Percentiles rank a stretch among this genome's conserved stretches.
phyloP scores from a whole-genome alignment of 257 asterid genomes.

The Leptodermis oblonga region DNA sequence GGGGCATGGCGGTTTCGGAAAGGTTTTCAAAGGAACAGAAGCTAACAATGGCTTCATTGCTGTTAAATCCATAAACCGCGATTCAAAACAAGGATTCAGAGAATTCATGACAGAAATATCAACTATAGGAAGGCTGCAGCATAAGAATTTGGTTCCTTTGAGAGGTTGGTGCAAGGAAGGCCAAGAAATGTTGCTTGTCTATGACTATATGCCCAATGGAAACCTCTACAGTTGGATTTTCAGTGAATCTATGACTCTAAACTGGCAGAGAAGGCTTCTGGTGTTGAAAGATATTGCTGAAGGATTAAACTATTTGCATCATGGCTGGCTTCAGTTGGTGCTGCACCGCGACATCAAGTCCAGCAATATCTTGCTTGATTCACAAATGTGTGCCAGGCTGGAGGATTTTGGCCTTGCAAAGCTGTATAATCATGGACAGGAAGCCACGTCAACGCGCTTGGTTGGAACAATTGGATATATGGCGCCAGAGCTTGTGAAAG shows the following conservation, averaged over 20 bases:
- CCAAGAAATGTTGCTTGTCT: slow-evolving; percentile 15
- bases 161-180: slow-evolving; percentile 26
- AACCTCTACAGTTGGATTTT: slow-evolving; percentile 18
- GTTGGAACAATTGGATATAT: slow-evolving; percentile 24
- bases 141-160: slow-evolving; percentile 19
- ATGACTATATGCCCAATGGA: slow-evolving; percentile 21
- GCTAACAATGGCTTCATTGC: slow-evolving; percentile 11
- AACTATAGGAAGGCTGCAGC: slow-evolving; percentile 21
- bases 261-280: slow-evolving; percentile 16
- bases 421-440: slow-evolving; percentile 15
- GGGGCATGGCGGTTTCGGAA: slow-evolving; percentile 23
- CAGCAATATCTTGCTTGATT: slow-evolving; percentile 19
- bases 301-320: slow-evolving; percentile 19
- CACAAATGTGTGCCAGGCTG: slow-evolving; percentile 9
- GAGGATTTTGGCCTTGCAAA: slow-evolving; percentile 23
- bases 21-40: slow-evolving; percentile 19
- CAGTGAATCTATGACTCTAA: background rate
- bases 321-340: slow-evolving; percentile 23
- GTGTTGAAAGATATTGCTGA: slow-evolving; percentile 15
- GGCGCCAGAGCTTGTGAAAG: slow-evolving; percentile 21
- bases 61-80: slow-evolving; percentile 16
- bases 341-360: slow-evolving; percentile 21
- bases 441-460: background rate
- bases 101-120: slow-evolving; percentile 24
- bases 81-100: slow-evolving; percentile 16